These are phyloP conservation scores for Phallus indusiatus DNA, from an alignment of 768 basidiomycete species.

Conservation along the genomic window DNA sequence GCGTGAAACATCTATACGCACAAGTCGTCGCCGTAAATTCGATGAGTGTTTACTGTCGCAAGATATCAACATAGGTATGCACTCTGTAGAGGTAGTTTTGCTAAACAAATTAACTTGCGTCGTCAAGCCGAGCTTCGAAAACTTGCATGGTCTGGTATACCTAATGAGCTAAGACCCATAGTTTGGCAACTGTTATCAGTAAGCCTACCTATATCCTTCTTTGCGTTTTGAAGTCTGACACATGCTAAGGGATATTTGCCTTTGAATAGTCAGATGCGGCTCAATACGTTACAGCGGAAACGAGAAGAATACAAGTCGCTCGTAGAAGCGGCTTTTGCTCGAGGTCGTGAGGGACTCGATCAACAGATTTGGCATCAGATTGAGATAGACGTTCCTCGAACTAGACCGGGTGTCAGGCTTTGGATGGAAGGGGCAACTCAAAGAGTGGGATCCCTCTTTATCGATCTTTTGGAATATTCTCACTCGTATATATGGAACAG, in stretches of 20 bases:
- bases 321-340: slow-evolving; percentile 82
- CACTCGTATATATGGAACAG: slow-evolving; percentile 28
- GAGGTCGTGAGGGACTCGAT: slow-evolving; percentile 78
- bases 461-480: slow-evolving; percentile 13
- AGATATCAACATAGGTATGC: slow-evolving; percentile 74
- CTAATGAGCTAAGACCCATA: slow-evolving; percentile 75
- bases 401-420: slow-evolving; percentile 78
- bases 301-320: slow-evolving; percentile 86
- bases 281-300: slow-evolving; percentile 75
- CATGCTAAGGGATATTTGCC: slow-evolving; percentile 78
- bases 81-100: background rate
- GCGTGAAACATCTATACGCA: slow-evolving; percentile 68
- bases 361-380: slow-evolving; percentile 99
- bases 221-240: slow-evolving; percentile 20
- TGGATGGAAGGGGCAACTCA: slow-evolving; percentile 92
- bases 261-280: slow-evolving; percentile 64
- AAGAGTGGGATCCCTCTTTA: slow-evolving; percentile 42
- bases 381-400: slow-evolving; percentile 95
- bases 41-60: slow-evolving; percentile 65
- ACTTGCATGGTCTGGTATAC: slow-evolving; percentile 92
- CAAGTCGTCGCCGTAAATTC: slow-evolving; percentile 74
- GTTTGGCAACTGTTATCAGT: slow-evolving; percentile 94
- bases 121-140: slow-evolving; percentile 70
- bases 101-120: background rate
- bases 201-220: slow-evolving; percentile 9